phyloP scores from a whole-genome alignment of 257 asterid species.

The Solanum lignicaule region DNA sequence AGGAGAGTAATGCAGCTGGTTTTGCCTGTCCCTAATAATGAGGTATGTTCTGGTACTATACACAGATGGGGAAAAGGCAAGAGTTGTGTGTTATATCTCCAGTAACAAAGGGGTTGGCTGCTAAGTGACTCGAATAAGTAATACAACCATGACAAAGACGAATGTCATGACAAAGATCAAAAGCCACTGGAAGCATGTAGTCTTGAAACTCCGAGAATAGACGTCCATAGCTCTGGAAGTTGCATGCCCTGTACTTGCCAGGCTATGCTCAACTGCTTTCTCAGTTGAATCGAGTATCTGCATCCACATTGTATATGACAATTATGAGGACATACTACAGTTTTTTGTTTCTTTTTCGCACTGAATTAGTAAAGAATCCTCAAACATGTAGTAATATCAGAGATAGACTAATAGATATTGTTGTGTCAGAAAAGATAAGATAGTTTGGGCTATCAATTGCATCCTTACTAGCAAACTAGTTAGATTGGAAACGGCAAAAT shows the following conservation, averaged over 20 bases:
- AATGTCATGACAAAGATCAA: slow-evolving; percentile 56
- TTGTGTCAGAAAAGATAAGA: background rate
- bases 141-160: slow-evolving; percentile 70
- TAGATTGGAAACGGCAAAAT: background rate
- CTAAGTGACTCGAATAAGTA: slow-evolving; percentile 78
- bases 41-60: background rate
- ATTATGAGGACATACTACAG: background rate
- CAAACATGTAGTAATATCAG: background rate
- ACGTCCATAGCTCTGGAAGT: slow-evolving; percentile 55
- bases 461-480: background rate
- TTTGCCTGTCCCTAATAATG: slow-evolving; percentile 28
- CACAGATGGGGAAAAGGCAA: background rate
- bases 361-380: background rate
- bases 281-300: slow-evolving; percentile 88
- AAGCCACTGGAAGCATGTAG: slow-evolving; percentile 75
- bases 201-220: slow-evolving; percentile 59
- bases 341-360: background rate
- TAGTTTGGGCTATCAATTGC: background rate
- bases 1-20: background rate
- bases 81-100: background rate
- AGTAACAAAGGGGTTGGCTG: background rate
- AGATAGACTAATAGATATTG: background rate
- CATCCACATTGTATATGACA: background rate
- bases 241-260: slow-evolving; percentile 82
- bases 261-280: slow-evolving; percentile 79